phyloP scores from a whole-genome alignment of 805 yeast genomes.

The Saccharomycopsis capsularis region DNA sequence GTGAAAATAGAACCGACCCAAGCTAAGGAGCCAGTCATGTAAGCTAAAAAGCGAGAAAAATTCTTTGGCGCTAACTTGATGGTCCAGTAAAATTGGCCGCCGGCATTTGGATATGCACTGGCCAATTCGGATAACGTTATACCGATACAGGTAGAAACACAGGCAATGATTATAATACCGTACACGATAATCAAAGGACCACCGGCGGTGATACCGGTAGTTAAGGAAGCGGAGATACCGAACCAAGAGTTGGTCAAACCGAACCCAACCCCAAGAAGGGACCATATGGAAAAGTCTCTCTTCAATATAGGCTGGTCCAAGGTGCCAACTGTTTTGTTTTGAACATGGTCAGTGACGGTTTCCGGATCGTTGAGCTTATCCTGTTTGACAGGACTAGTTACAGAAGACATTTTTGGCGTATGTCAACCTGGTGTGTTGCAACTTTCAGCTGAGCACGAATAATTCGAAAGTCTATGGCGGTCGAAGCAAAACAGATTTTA shows the following conservation, averaged over 20 bases:
- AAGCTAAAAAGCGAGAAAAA: conserved; percentile 40
- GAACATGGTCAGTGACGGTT: conserved; percentile 9
- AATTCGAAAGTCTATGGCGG: no score
- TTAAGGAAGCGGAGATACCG: conserved; percentile 50
- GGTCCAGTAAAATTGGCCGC: conserved; percentile 58
- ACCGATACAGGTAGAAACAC: conserved; percentile 41
- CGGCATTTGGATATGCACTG: conserved; percentile 48
- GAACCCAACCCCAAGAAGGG: conserved; percentile 51
- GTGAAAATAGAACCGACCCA: conserved; percentile 59
- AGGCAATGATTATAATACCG: conserved; percentile 47
- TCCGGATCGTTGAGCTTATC: conserved; percentile 8
- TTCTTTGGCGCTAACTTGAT: conserved; percentile 44
- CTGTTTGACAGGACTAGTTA: no score
- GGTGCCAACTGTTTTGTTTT: background rate
- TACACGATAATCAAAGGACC: conserved; percentile 53
- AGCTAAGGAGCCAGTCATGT: conserved; percentile 54
- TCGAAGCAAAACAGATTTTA: no score
- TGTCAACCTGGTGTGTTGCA: no score
- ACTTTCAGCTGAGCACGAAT: no score
- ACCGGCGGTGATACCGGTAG: conserved; percentile 49
- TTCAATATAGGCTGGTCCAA: conserved; percentile 27
- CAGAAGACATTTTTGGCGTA: no score
- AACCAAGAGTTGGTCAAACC: conserved; percentile 58
- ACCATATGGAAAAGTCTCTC: conserved; percentile 38
- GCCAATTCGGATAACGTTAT: conserved; percentile 47